Evolutionary conservation across 768 basidiomycete genomes (phyloP).

Genomic region (Lentinula raphanica): DNA sequence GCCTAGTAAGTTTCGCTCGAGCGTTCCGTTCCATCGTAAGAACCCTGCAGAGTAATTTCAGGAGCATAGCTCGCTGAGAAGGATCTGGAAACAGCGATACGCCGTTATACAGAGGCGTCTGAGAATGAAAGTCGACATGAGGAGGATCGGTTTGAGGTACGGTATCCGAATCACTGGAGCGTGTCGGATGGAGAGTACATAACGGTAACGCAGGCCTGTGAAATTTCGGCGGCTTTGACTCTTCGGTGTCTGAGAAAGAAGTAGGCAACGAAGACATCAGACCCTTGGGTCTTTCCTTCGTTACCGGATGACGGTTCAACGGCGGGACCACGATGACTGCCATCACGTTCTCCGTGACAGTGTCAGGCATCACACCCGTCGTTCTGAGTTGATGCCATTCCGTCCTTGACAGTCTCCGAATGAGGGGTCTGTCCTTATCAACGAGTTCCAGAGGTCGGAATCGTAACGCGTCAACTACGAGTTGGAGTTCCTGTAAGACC

Average conservation of each 20-base stretch:
- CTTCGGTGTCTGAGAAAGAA: slow-evolving; percentile 1
- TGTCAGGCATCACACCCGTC: slow-evolving; percentile 42
- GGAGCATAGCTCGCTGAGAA: slow-evolving; percentile 56
- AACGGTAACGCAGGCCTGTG: slow-evolving; percentile 21
- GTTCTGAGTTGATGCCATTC: slow-evolving; percentile 51
- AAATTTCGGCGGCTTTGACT: slow-evolving; percentile 1
- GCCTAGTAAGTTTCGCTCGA: background rate
- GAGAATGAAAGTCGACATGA: slow-evolving; percentile 18
- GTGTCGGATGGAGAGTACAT: slow-evolving; percentile 23
- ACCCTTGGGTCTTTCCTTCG: slow-evolving; percentile 36
- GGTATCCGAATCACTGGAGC: background rate
- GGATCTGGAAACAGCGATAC: slow-evolving; percentile 56
- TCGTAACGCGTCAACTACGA: slow-evolving; percentile 45
- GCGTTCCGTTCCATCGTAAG: slow-evolving; percentile 41
- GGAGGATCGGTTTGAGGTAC: background rate
- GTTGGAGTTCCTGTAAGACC: slow-evolving; percentile 68
- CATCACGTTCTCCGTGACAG: slow-evolving; percentile 35
- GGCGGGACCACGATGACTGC: slow-evolving; percentile 72
- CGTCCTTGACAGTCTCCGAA: slow-evolving; percentile 59
- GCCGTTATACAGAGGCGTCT: slow-evolving; percentile 67
- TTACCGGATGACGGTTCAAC: slow-evolving; percentile 46
- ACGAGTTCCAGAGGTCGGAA: slow-evolving; percentile 2
- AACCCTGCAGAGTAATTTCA: slow-evolving; percentile 41
- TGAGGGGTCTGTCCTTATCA: slow-evolving; percentile 25
- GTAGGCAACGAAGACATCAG: slow-evolving; percentile 32